Evolutionary conservation across 345 rosid species (phyloP).

Genomic region (Linum tenue): DNA sequence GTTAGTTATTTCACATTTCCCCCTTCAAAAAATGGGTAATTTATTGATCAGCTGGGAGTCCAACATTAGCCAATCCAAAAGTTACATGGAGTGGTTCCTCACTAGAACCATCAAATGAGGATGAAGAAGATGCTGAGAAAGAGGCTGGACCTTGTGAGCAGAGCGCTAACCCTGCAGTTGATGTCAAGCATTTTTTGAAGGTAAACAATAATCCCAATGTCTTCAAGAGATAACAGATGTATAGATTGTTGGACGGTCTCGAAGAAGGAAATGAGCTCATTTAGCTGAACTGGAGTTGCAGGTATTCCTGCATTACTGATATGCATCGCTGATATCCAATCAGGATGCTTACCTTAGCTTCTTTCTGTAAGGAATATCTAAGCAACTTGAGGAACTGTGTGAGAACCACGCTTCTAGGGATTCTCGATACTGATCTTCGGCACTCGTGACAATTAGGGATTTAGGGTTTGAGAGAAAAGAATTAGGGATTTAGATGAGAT

Average conservation of each 20-base stretch:
- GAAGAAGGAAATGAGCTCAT: slow-evolving; percentile 60
- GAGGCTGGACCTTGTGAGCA: slow-evolving; percentile 3
- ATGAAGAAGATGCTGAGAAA: slow-evolving; percentile 1
- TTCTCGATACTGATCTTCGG: too few relatives aligned
- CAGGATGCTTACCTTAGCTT: too few relatives aligned
- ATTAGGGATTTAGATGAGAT: too few relatives aligned
- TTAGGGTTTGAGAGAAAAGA: too few relatives aligned
- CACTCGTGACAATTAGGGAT: too few relatives aligned
- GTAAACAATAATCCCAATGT: too few relatives aligned
- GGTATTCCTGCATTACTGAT: neutral
- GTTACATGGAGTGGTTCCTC: neutral
- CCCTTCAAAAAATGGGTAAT: neutral
- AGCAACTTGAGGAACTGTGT: too few relatives aligned
- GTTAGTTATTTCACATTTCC: too few relatives aligned
- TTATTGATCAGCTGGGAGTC: neutral
- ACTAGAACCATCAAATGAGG: neutral
- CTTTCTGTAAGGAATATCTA: too few relatives aligned
- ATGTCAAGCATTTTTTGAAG: neutral
- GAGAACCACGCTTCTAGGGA: too few relatives aligned
- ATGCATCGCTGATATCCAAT: slow-evolving; percentile 24
- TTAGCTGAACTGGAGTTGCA: slow-evolving; percentile 3
- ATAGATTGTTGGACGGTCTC: slow-evolving; percentile 47
- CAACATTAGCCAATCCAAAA: slow-evolving; percentile 1
- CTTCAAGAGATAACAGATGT: neutral
- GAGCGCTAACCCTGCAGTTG: neutral